Conservation (phyloP, 306 rosid genomes). For the Prunus padus region DNA sequence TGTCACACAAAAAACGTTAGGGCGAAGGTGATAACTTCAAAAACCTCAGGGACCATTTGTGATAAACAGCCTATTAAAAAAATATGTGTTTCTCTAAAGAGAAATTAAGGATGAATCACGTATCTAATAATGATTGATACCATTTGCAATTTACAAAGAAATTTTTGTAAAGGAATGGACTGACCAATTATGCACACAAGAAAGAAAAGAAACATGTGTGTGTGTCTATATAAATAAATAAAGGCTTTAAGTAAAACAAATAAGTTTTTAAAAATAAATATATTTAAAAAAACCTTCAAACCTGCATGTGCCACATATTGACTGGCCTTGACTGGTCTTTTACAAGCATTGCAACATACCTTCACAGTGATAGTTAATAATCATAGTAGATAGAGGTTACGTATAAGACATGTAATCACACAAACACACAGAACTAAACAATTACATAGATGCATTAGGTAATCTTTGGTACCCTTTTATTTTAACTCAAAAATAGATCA, state of each 20-base stretch:
- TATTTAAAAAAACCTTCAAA: slow-evolving; percentile 29
- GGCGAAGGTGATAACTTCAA: no score
- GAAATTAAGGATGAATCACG: no score
- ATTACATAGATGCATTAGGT: background rate
- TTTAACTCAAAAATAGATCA: slow-evolving; percentile 7
- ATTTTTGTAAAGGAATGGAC: background rate
- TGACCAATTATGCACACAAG: background rate
- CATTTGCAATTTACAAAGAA: no score
- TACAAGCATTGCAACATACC: slow-evolving; percentile 94
- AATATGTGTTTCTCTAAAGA: no score
- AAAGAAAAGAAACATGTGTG: background rate
- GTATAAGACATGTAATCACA: slow-evolving; percentile 20
- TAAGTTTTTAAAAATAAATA: background rate
- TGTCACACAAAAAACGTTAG: no score
- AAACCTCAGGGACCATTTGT: no score
- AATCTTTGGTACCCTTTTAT: background rate
- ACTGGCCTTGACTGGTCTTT: slow-evolving; percentile 84
- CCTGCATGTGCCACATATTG: slow-evolving; percentile 89
- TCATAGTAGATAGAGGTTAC: slow-evolving; percentile 29
- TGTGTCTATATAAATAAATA: background rate
- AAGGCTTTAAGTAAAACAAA: background rate
- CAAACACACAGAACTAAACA: background rate
- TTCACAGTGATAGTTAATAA: slow-evolving; percentile 43
- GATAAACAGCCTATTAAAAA: no score
- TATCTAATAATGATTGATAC: no score